phyloP scores from a whole-genome alignment of 2,329 filamentous ascomycete species.

The Colletotrichum lupini region DNA sequence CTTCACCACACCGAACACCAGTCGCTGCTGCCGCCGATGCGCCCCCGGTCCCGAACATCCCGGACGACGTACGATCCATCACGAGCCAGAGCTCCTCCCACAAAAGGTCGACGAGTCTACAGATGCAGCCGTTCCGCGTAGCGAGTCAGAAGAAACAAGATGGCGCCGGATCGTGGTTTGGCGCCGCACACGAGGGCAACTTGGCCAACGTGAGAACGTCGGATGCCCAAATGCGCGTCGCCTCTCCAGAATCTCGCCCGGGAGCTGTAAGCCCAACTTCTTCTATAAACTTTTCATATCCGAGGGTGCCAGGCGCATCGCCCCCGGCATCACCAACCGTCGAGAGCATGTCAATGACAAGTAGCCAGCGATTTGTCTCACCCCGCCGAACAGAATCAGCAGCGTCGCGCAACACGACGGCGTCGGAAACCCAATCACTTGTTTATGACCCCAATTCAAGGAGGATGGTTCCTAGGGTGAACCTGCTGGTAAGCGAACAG shows the following conservation, averaged over 20 bases:
- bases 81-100: conserved; percentile 40
- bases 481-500: conserved; percentile 56
- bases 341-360: conserved; percentile 36
- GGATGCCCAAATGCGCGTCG: conserved; percentile 52
- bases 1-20: conserved; percentile 55
- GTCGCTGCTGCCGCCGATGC: conserved; percentile 55
- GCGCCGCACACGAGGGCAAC: conserved; percentile 55
- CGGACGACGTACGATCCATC: conserved; percentile 55
- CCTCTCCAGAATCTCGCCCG: conserved; percentile 48
- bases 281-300: conserved; percentile 71
- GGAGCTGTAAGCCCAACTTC: conserved; percentile 60
- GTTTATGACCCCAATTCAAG: conserved; percentile 75
- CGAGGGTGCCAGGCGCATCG: conserved; percentile 56
- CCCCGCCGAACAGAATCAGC: conserved; percentile 40
- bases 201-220: conserved; percentile 56
- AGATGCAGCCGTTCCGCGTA: conserved; percentile 61
- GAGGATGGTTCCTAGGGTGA: conserved; percentile 65
- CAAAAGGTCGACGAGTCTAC: conserved; percentile 53
- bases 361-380: conserved; percentile 38
- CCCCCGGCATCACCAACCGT: conserved; percentile 47
- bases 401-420: conserved; percentile 39
- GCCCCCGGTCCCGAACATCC: conserved; percentile 82
- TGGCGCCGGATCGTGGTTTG: conserved; percentile 61
- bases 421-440: conserved; percentile 54
- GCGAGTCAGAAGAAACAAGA: conserved; percentile 63